phyloP scores from a whole-genome alignment of 305 asterid species.

The Caryopteris hybrid region DNA sequence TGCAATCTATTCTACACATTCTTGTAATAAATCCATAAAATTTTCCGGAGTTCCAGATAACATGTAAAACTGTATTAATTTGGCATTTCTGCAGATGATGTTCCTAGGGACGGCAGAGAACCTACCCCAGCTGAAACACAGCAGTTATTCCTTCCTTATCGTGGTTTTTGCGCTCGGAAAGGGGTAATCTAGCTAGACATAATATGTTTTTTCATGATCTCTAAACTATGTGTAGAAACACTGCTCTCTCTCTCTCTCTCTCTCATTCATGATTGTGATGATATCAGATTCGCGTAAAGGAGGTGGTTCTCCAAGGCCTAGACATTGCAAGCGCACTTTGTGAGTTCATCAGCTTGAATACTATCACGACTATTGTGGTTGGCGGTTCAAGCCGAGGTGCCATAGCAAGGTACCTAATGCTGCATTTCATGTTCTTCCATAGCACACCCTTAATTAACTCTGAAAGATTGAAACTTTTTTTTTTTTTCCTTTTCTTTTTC shows the following conservation, averaged over 20 bases:
- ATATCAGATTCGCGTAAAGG: slow-evolving; percentile 59
- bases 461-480: no score
- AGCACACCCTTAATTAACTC: neutral
- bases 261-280: neutral
- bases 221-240: no score
- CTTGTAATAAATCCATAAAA: neutral
- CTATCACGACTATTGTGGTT: slow-evolving; percentile 42
- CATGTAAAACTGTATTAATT: neutral
- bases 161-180: slow-evolving; percentile 78
- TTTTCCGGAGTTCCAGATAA: neutral
- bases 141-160: slow-evolving; percentile 64
- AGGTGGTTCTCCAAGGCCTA: slow-evolving; percentile 57
- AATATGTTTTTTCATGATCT: no score
- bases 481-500: neutral
- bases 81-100: slow-evolving; percentile 41
- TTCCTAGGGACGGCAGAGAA: slow-evolving; percentile 42
- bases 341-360: slow-evolving; percentile 33
- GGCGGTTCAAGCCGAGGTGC: slow-evolving; percentile 64
- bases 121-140: slow-evolving; percentile 60
- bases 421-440: neutral
- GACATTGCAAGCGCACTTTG: slow-evolving; percentile 55
- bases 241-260: no score
- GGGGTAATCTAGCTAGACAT: slow-evolving; percentile 68
- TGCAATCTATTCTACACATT: neutral
- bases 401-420: slow-evolving; percentile 43